Base-by-base conservation (phyloP, 495 filamentous ascomycete species). In the Hyaloscypha hepaticicola region DNA sequence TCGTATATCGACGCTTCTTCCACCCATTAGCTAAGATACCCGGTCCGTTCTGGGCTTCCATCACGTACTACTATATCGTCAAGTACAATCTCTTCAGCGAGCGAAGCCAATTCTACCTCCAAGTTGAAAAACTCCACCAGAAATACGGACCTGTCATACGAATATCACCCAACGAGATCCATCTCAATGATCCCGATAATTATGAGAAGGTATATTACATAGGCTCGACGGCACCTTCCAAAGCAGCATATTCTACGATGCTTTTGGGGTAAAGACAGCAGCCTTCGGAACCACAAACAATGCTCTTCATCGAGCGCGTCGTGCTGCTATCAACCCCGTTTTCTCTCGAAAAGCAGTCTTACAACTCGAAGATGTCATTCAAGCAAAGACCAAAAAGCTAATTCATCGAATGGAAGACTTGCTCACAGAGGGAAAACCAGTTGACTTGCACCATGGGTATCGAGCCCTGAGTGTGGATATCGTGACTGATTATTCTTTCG, bases 11-110 rank as follows among this genome's bases (percentile, higher is more conserved):
- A 21, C 59, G 83, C 9, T 80, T 73, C 61, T 76, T 85, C 67
- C 76, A 78, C 21, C 83, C 83, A 6, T 65, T 86, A 8, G 66
- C 75, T 21, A 66, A 73, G 14, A 73, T 86, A 38, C 83, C 80
- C 0, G 82, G 83, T 0, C 83, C 80, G 1, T 75, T 69, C 22
- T 63, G 84, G 1, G 82, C 84, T 0, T 85, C 83, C 0, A 34
- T 77, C 1, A 83, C 78, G 0, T 66, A 71, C 28, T 78, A 74
- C 74, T 81, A 82, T 51, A 77, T 25, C 8, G 38, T 34, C 6
- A 41, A 60, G n/a, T 60, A 28, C 34, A 60, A 49, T 11, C 16
- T 45, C 11, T 24, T 33, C 33, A 60, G n/a, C 21, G 58, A 24
- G 6, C 11, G 33, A 2, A 60, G 58, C n/a, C 24, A 49, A 16